phyloP scores from a whole-genome alignment of 2,329 filamentous ascomycete genomes.

The Septoria linicola region DNA sequence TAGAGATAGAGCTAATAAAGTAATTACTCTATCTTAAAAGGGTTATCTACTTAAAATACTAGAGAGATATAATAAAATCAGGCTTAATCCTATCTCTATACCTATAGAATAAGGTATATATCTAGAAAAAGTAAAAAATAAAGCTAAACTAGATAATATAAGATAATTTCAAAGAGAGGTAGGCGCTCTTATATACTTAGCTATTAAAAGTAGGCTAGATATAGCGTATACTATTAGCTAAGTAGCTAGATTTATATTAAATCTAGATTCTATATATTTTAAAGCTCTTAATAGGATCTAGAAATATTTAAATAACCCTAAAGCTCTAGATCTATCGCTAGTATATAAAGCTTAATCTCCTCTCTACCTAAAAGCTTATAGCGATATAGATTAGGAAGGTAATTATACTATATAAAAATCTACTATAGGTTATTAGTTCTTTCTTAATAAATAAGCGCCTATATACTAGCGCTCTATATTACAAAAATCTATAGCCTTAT shows the following conservation, averaged over 20 bases:
- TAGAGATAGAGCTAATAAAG: slow-evolving; percentile 11
- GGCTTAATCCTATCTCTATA: slow-evolving; percentile 12
- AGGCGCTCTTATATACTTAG: slow-evolving; percentile 2
- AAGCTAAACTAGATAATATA: slow-evolving; percentile 3
- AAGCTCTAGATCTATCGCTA: slow-evolving; percentile 1
- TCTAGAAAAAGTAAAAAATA: slow-evolving; percentile 9
- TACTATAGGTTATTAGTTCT: too few species aligned
- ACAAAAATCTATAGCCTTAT: slow-evolving; percentile 6
- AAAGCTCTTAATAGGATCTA: slow-evolving; percentile 14
- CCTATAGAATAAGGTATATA: slow-evolving; percentile 7
- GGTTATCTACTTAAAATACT: slow-evolving; percentile 13
- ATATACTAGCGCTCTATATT: background rate
- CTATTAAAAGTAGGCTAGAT: background rate
- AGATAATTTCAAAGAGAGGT: slow-evolving; percentile 10
- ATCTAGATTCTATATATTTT: slow-evolving; percentile 7
- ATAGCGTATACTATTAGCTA: slow-evolving; percentile 1
- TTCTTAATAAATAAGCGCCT: too few species aligned
- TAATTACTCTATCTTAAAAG: slow-evolving; percentile 8
- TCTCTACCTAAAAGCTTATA: slow-evolving; percentile 2
- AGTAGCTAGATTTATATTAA: slow-evolving; percentile 9
- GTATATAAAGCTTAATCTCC: slow-evolving; percentile 7
- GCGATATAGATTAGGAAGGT: slow-evolving; percentile 6
- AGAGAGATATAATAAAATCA: slow-evolving; percentile 15
- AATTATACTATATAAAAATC: slow-evolving; percentile 9
- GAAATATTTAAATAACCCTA: slow-evolving; percentile 14